Conservation (phyloP, 2,329 filamentous ascomycete species). For the Colletotrichum trifolii region DNA sequence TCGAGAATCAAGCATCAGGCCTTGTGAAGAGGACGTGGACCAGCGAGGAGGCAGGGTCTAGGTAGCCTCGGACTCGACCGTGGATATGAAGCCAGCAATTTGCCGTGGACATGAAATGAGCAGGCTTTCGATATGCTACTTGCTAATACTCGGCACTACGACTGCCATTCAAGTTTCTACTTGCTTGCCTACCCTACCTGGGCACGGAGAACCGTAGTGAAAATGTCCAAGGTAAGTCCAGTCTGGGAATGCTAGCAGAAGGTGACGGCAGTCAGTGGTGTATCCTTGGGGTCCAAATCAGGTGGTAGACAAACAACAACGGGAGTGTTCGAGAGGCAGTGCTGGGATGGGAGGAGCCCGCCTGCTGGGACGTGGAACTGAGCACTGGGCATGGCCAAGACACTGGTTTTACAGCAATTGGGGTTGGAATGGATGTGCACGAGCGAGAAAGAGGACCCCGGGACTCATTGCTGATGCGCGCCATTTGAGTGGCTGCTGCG, state of each 20-base stretch:
- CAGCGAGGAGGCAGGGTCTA: conserved; percentile 9
- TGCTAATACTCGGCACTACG: no score
- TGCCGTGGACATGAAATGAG: no score
- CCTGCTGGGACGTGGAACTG: conserved; percentile 9
- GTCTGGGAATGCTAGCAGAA: no score
- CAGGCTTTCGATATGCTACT: no score
- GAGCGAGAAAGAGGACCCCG: conserved; percentile 15
- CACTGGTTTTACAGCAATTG: no score
- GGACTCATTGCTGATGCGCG: conserved; percentile 14
- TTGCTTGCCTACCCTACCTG: no score
- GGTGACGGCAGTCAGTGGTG: no score
- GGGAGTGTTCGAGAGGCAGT: conserved; percentile 15
- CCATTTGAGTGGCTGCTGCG: conserved; percentile 20
- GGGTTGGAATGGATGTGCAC: conserved; percentile 8
- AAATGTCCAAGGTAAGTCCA: no score
- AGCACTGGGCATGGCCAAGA: background rate
- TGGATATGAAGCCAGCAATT: background rate
- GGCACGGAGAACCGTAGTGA: no score
- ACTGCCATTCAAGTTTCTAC: no score
- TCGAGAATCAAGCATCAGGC: background rate
- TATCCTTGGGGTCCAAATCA: background rate
- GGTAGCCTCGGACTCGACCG: background rate
- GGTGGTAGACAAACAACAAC: background rate
- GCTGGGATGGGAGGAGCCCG: conserved; percentile 31
- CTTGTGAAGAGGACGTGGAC: background rate